These are phyloP conservation scores for Epichloe sylvatica DNA, from an alignment of 2,329 filamentous ascomycete genomes.

Conservation along the genomic window DNA sequence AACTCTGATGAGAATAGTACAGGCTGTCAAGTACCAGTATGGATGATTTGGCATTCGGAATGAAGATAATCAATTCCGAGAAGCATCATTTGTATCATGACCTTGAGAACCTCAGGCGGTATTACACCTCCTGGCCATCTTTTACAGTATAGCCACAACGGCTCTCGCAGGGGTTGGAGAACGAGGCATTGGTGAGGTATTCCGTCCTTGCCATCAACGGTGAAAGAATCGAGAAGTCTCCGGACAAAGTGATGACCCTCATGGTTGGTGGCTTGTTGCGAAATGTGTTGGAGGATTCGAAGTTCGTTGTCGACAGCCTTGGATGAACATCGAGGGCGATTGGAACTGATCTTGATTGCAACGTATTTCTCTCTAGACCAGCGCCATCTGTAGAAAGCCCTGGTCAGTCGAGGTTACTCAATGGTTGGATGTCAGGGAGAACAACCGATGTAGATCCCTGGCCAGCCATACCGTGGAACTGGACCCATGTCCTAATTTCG, in stretches of 20 bases:
- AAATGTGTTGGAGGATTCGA: slow-evolving; percentile 8
- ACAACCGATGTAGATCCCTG: slow-evolving; percentile 9
- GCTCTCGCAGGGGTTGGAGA: slow-evolving; percentile 10
- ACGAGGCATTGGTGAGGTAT: slow-evolving; percentile 1
- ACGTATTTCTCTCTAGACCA: slow-evolving; percentile 12
- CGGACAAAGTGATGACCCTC: slow-evolving; percentile 11
- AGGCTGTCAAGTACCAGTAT: slow-evolving; percentile 7
- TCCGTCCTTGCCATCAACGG: slow-evolving; percentile 1
- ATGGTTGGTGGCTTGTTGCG: slow-evolving; percentile 5
- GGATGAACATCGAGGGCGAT: neutral
- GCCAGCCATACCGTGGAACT: slow-evolving; percentile 14
- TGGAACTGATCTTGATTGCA: slow-evolving; percentile 12
- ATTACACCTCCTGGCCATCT: slow-evolving; percentile 10
- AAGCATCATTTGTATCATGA: slow-evolving; percentile 11
- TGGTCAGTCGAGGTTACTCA: neutral
- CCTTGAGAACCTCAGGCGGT: slow-evolving; percentile 9
- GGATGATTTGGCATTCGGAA: slow-evolving; percentile 10
- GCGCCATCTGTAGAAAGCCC: slow-evolving; percentile 7
- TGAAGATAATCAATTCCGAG: slow-evolving; percentile 13
- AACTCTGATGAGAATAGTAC: neutral
- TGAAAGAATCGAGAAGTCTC: slow-evolving; percentile 9
- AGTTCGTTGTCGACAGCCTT: slow-evolving; percentile 1
- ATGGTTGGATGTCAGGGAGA: neutral
- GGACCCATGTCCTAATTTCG: slow-evolving; percentile 11
- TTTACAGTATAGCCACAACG: slow-evolving; percentile 12